Base-by-base conservation (phyloP, 2,329 filamentous ascomycete genomes). In the Meredithiella fracta region DNA sequence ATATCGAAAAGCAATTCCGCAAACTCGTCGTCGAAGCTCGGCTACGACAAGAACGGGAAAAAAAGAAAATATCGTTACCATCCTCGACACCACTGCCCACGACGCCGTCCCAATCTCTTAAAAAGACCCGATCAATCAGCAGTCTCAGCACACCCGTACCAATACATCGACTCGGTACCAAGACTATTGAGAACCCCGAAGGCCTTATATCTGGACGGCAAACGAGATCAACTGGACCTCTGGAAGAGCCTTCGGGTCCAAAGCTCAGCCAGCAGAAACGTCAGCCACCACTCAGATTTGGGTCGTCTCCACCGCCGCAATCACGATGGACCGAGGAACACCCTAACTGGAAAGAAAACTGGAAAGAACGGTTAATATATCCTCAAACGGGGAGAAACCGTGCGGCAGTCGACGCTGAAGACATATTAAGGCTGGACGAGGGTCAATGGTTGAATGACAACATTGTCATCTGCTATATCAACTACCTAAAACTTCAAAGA, bases 381-480 rank as follows among this genome's bases (percentile, higher is more conserved):
- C 81, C 80, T 2, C 62, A 69, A 3, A 70, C 68, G 25, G 79
- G 79, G 2, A 77, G 74, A 55, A 77, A 78, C 52, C 75, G 80
- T 59, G 79, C 82, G 1, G 79, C 76, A 1, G 79, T 92, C 1
- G 78, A 86, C 57, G 80, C 76, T 59, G 72, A 76, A n/a, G 87
- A 92, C 63, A 80, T 97, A 34, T 70, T 75, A 20, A 77, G 87
- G 44, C 75, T 98, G 2, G 83, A 94, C 59, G 86, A 94, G 60
- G 86, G 82, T 11, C 79, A 95, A 62, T 94, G 85, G 58, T 69
- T 98, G 47, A 98, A 98, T 65, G 92, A 98, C 69, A 95, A 88
- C 63, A 71, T 98, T 26, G 85, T 98, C 61, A 82, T 79, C 53
- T 96, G 96, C 65, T 95, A 94, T 64, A 73, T 95, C 56, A 81